phyloP scores from a whole-genome alignment of 139 green algal genomes.

The Volvox reticuliferus region DNA sequence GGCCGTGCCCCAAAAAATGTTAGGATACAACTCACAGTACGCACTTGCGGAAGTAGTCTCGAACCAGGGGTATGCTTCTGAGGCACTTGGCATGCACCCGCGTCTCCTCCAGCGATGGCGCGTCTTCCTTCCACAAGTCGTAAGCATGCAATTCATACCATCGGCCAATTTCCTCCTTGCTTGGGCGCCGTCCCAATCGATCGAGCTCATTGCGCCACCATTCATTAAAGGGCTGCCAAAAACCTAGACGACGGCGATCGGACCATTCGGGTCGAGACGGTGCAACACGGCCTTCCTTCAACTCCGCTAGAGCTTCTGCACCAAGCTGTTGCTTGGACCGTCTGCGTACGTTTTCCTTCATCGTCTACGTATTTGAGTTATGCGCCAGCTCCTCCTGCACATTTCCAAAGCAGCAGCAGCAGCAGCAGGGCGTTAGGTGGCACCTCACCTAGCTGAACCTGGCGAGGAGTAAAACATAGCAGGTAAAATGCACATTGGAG shows the following conservation, averaged over 20 bases:
- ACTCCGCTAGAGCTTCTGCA: conserved; percentile 3
- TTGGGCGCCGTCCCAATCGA: conserved; percentile 50
- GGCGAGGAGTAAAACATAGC: no score
- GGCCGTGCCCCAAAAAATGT: no score
- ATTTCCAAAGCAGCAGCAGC: neutral
- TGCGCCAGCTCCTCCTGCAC: no score
- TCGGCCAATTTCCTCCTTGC: conserved; percentile 53
- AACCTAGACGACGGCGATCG: conserved; percentile 57
- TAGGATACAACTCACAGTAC: neutral
- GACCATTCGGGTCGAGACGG: neutral
- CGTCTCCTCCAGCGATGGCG: conserved; percentile 63
- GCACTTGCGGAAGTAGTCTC: conserved; percentile 64
- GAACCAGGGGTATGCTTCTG: conserved; percentile 58
- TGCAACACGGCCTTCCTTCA: neutral
- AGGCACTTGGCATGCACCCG: conserved; percentile 71
- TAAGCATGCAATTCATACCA: conserved; percentile 58
- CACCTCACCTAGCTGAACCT: neutral
- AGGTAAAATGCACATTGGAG: no score
- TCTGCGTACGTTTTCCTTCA: neutral
- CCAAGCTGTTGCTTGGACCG: conserved; percentile 16
- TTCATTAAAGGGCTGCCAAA: conserved; percentile 56
- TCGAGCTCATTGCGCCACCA: conserved; percentile 60
- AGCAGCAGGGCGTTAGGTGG: conserved; percentile 2
- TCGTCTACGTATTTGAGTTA: neutral
- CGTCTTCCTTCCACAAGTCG: conserved; percentile 48